A percentile compares a stretch with the other conserved stretches of the same genome.
These are phyloP conservation scores for Phialemoniopsis sp. DNA, from an alignment of 2,329 filamentous ascomycete species.

Conservation along the genomic window DNA sequence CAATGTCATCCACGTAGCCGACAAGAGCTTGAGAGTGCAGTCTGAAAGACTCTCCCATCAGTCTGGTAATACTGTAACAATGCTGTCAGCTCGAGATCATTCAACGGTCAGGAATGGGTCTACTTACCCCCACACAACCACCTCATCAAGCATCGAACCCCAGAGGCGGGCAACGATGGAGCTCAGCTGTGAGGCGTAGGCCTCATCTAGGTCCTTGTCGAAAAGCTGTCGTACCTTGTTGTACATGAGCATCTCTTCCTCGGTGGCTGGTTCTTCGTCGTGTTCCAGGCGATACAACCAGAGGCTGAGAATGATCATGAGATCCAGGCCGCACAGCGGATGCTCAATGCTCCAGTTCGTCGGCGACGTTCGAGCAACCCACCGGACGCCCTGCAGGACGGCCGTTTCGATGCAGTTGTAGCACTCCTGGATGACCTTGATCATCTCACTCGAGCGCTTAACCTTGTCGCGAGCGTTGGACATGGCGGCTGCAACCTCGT, in stretches of 20 bases:
- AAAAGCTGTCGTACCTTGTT: constrained; percentile 88
- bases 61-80: constrained; percentile 70
- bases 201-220: constrained; percentile 83
- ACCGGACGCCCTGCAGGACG: constrained; percentile 88
- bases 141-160: constrained; percentile 97
- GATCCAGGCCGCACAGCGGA: constrained; percentile 89
- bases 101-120: too few species aligned
- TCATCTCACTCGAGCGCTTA: constrained; percentile 93
- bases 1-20: constrained; percentile 85
- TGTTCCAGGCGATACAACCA: constrained; percentile 99
- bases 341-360: constrained; percentile 99
- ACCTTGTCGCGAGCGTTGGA: constrained; percentile 89
- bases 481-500: constrained; percentile 96
- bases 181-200: constrained; percentile 79
- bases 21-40: constrained; percentile 91
- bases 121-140: constrained; percentile 98
- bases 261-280: constrained; percentile 85
- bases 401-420: constrained; percentile 97
- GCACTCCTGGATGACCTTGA: constrained; percentile 96
- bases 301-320: constrained; percentile 95
- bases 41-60: constrained; percentile 98
- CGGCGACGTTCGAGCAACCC: constrained; percentile 95
- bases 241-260: constrained; percentile 85
- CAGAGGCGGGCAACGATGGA: constrained; percentile 93
- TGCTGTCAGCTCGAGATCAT: constrained; percentile 36